These are phyloP conservation scores for Cercospora sesami DNA, from an alignment of 2,329 filamentous ascomycete species.

Conservation along the genomic window DNA sequence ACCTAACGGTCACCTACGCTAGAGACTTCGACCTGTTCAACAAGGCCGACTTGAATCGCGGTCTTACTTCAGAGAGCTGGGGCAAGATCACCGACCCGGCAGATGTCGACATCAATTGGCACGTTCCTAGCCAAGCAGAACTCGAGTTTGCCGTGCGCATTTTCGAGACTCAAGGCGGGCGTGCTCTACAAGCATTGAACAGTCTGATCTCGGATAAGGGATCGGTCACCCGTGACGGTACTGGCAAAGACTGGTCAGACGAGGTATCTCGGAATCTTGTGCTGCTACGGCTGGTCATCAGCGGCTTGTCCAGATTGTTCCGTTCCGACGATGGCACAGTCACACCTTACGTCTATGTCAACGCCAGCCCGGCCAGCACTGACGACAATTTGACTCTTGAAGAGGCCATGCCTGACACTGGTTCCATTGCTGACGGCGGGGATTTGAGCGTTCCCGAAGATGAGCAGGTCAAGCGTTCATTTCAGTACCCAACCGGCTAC, in stretches of 20 bases:
- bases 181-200: slow-evolving; percentile 71
- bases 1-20: slow-evolving; percentile 90
- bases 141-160: slow-evolving; percentile 85
- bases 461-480: slow-evolving; percentile 80
- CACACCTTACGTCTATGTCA: slow-evolving; percentile 41
- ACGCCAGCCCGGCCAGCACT: slow-evolving; percentile 56
- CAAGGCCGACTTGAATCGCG: slow-evolving; percentile 67
- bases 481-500: slow-evolving; percentile 87
- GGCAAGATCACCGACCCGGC: slow-evolving; percentile 72
- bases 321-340: slow-evolving; percentile 60
- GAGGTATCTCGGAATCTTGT: slow-evolving; percentile 89
- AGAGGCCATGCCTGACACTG: slow-evolving; percentile 30
- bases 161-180: slow-evolving; percentile 79
- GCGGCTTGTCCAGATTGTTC: slow-evolving; percentile 86
- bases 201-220: slow-evolving; percentile 79
- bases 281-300: slow-evolving; percentile 82
- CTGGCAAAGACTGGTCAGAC: slow-evolving; percentile 98
- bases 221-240: slow-evolving; percentile 84
- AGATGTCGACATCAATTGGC: slow-evolving; percentile 85
- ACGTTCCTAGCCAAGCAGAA: slow-evolving; percentile 76
- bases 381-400: slow-evolving; percentile 36
- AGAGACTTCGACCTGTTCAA: slow-evolving; percentile 88
- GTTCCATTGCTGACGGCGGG: slow-evolving; percentile 50
- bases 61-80: slow-evolving; percentile 79
- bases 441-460: slow-evolving; percentile 69